Conservation (phyloP, 2,329 filamentous ascomycete species). For the Septoria petroselini region DNA sequence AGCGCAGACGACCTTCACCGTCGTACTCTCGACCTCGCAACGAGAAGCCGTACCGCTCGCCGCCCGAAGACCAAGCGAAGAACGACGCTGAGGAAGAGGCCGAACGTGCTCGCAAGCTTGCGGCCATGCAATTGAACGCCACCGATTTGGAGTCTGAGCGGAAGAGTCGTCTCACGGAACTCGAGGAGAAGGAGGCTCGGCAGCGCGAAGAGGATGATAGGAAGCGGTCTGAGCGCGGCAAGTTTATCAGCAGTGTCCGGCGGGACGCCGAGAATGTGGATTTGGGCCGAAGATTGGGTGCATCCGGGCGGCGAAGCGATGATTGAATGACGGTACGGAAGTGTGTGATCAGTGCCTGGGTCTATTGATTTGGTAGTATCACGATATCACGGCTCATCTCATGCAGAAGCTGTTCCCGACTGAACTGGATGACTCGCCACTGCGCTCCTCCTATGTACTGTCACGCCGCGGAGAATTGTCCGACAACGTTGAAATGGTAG, state of each 20-base stretch:
- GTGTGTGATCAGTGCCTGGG: neutral
- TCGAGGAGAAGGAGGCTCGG: slow-evolving; percentile 63
- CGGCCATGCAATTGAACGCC: slow-evolving; percentile 43
- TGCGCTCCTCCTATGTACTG: too few species aligned
- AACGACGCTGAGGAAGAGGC: slow-evolving; percentile 33
- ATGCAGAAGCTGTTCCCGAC: too few species aligned
- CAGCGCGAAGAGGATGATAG: slow-evolving; percentile 65
- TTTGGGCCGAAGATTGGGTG: slow-evolving; percentile 30
- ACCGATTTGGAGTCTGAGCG: slow-evolving; percentile 68
- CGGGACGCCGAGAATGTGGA: slow-evolving; percentile 36
- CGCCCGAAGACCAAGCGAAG: slow-evolving; percentile 26
- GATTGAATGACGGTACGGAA: slow-evolving; percentile 15
- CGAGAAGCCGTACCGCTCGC: slow-evolving; percentile 30
- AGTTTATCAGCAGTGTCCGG: slow-evolving; percentile 38
- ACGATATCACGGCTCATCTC: too few species aligned
- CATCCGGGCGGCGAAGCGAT: slow-evolving; percentile 23
- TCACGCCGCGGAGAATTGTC: too few species aligned
- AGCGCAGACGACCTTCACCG: slow-evolving; percentile 24
- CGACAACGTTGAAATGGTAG: too few species aligned
- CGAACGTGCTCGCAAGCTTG: slow-evolving; percentile 39
- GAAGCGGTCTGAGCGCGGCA: slow-evolving; percentile 38
- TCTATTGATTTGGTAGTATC: too few species aligned
- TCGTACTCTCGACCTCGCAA: slow-evolving; percentile 22
- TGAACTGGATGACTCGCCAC: too few species aligned
- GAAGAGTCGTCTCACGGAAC: slow-evolving; percentile 62